Evolutionary conservation across 2,329 filamentous ascomycete species (phyloP).

Genomic region (Apiospora koreana): DNA sequence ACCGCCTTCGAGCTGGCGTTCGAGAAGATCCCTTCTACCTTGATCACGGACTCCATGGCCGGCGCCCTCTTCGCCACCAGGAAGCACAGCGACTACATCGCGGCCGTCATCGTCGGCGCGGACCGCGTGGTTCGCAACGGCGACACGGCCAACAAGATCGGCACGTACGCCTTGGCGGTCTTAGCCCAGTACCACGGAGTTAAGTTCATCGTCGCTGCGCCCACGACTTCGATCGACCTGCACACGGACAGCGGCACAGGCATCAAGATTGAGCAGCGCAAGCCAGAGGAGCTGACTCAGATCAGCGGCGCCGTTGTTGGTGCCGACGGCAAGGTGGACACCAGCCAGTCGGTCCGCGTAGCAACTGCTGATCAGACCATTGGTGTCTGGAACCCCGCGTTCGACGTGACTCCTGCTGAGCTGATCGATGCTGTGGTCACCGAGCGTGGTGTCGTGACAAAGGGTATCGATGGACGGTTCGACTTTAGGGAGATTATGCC

Average conservation of each 20-base stretch:
- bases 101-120: constrained; percentile 89
- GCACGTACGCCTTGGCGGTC: constrained; percentile 92
- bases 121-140: constrained; percentile 95
- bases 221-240: constrained; percentile 90
- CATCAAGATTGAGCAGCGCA: constrained; percentile 90
- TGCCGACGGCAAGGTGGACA: constrained; percentile 63
- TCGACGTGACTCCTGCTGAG: constrained; percentile 88
- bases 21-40: constrained; percentile 85
- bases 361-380: constrained; percentile 80
- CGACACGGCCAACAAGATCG: constrained; percentile 98
- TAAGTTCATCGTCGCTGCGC: constrained; percentile 93
- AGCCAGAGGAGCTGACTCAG: constrained; percentile 78
- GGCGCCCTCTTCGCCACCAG: constrained; percentile 73
- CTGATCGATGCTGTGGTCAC: constrained; percentile 95
- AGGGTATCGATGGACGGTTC: constrained; percentile 70
- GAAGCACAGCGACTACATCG: constrained; percentile 67
- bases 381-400: constrained; percentile 93
- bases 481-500: constrained; percentile 59
- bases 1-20: constrained; percentile 97
- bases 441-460: constrained; percentile 84
- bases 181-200: constrained; percentile 84
- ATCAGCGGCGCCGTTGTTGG: constrained; percentile 75
- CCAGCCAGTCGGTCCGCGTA: constrained; percentile 66
- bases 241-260: constrained; percentile 73
- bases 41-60: constrained; percentile 97